phyloP scores from a whole-genome alignment of 768 basidiomycete species.

The Phanerochaete sordida region DNA sequence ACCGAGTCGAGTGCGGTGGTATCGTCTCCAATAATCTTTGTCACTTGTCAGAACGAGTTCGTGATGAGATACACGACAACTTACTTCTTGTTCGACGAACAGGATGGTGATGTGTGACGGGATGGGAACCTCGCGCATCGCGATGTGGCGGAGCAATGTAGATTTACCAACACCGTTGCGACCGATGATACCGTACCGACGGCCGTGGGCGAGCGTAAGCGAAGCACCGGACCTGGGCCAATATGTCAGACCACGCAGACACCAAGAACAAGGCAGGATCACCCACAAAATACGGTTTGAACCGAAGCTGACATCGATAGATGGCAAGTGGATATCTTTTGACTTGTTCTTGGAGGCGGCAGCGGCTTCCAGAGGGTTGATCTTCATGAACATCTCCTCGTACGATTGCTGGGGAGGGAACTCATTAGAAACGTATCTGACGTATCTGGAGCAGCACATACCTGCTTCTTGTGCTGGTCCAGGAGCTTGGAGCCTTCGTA shows the following conservation, averaged over 20 bases:
- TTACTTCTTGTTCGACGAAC: slow-evolving; percentile 96
- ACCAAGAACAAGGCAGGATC: slow-evolving; percentile 10
- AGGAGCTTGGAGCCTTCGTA: slow-evolving; percentile 97
- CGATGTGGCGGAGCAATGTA: slow-evolving; percentile 89
- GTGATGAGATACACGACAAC: slow-evolving; percentile 11
- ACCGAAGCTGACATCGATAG: slow-evolving; percentile 94
- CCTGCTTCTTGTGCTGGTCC: slow-evolving; percentile 89
- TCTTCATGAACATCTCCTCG: slow-evolving; percentile 99
- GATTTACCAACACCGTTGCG: slow-evolving; percentile 86
- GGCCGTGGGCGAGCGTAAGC: slow-evolving; percentile 83
- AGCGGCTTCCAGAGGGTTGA: slow-evolving; percentile 88
- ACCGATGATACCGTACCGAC: slow-evolving; percentile 90
- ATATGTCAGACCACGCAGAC: no score
- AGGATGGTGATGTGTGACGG: slow-evolving; percentile 95
- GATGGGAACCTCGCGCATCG: slow-evolving; percentile 91
- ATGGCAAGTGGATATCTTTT: slow-evolving; percentile 93
- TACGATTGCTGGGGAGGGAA: slow-evolving; percentile 72
- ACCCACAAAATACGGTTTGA: slow-evolving; percentile 88
- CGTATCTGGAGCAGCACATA: slow-evolving; percentile 25
- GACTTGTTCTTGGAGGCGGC: slow-evolving; percentile 85
- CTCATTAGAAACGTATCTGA: background rate
- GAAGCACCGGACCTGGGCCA: slow-evolving; percentile 84
- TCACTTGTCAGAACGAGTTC: background rate
- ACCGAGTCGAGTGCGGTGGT: slow-evolving; percentile 91
- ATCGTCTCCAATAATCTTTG: slow-evolving; percentile 87